phyloP scores from a whole-genome alignment of 2,329 filamentous ascomycete species.

The Colletotrichum gigasporum region DNA sequence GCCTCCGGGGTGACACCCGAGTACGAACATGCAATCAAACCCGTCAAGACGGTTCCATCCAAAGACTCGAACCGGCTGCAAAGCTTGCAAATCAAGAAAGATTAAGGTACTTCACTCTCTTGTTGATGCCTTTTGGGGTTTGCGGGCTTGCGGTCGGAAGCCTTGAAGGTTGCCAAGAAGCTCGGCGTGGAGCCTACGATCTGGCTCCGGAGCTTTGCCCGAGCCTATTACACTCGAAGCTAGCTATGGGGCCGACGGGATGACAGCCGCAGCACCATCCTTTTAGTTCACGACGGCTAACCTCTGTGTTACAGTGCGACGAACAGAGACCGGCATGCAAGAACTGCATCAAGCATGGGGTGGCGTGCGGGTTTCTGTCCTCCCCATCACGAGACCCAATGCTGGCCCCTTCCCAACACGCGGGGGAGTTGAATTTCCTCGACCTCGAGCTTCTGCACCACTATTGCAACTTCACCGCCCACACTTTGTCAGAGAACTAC shows the following conservation, averaged over 20 bases:
- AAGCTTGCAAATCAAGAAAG: conserved; percentile 49
- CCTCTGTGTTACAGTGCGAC: conserved; percentile 43
- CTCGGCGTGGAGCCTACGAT: not conserved
- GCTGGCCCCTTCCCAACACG: conserved; percentile 21
- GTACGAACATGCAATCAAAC: conserved; percentile 30
- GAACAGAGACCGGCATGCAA: conserved; percentile 48
- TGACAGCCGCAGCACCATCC: not conserved
- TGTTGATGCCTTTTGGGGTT: too few relatives aligned
- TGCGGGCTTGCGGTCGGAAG: too few relatives aligned
- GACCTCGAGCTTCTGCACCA: conserved; percentile 65
- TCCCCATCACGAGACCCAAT: conserved; percentile 13
- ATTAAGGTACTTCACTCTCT: conserved; percentile 44
- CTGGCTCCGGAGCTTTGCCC: not conserved
- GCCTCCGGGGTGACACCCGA: not conserved
- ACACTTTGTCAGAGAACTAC: conserved; percentile 54
- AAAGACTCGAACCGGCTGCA: conserved; percentile 50
- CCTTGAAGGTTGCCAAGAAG: too few relatives aligned
- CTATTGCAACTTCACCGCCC: conserved; percentile 57
- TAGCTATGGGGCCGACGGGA: not conserved
- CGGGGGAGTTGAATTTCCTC: conserved; percentile 44
- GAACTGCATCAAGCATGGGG: conserved; percentile 51
- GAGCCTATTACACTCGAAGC: not conserved
- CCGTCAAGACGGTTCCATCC: conserved; percentile 28
- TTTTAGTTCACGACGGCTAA: not conserved
- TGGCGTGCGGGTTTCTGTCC: conserved; percentile 46